Percentiles rank a stretch among this genome's conserved stretches.
Evolutionary conservation across 768 basidiomycete species (phyloP).

Genomic region (Neoboletus magnificus): DNA sequence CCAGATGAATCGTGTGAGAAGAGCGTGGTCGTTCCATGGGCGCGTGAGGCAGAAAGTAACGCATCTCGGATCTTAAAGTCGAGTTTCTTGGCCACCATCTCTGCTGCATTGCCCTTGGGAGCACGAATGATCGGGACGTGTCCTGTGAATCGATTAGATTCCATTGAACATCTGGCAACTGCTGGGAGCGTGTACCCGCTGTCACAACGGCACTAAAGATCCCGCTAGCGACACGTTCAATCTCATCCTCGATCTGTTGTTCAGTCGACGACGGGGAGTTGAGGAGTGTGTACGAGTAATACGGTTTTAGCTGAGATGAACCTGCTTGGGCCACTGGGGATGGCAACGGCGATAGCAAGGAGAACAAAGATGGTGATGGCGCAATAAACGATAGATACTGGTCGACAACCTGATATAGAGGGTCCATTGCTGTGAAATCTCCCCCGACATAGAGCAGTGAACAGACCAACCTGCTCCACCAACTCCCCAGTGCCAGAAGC

Average conservation of each 20-base stretch:
- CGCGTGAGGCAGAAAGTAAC: constrained; percentile 65
- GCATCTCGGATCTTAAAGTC: constrained; percentile 90
- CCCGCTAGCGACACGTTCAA: constrained; percentile 87
- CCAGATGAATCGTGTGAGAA: constrained; percentile 82
- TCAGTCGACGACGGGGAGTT: constrained; percentile 91
- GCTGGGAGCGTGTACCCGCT: constrained; percentile 51
- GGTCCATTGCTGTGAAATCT: not conserved
- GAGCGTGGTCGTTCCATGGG: constrained; percentile 50
- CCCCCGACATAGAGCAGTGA: not conserved
- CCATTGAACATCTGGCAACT: not conserved
- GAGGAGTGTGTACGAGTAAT: constrained; percentile 77
- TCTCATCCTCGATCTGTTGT: constrained; percentile 87
- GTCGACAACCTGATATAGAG: constrained; percentile 69
- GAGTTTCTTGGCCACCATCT: constrained; percentile 97
- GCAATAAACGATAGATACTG: constrained; percentile 97
- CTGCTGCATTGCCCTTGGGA: constrained; percentile 94
- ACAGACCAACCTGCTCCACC: constrained; percentile 61
- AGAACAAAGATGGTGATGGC: constrained; percentile 91
- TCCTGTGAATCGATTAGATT: constrained; percentile 42
- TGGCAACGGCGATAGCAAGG: constrained; percentile 65
- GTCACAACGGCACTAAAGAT: constrained; percentile 91
- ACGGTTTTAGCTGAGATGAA: constrained; percentile 35
- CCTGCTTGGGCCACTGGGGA: constrained; percentile 34
- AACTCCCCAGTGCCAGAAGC: constrained; percentile 78
- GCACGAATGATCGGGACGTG: constrained; percentile 93